Evolutionary conservation across 2,329 filamentous ascomycete genomes (phyloP).

Genomic region (Trichoderma lentiforme): DNA sequence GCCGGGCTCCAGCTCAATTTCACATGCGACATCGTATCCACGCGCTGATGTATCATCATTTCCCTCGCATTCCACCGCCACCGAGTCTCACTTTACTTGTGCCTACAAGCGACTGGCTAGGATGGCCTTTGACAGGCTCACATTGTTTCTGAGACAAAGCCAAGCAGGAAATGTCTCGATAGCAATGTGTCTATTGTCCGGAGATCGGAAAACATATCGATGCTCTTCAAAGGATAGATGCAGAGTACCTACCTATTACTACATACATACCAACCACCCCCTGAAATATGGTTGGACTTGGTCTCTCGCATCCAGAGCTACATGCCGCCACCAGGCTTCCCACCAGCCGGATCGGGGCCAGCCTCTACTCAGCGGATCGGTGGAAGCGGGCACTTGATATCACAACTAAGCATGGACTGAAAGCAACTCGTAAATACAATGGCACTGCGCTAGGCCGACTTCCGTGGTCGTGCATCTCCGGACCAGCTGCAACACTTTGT

Average conservation of each 20-base stretch:
- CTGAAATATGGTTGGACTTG: background rate
- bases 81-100: background rate
- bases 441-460: background rate
- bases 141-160: background rate
- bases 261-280: too few species aligned
- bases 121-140: background rate
- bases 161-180: background rate
- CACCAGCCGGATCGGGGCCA: background rate
- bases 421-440: background rate
- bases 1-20: background rate
- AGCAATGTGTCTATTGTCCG: background rate
- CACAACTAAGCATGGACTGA: background rate
- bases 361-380: background rate
- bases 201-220: background rate
- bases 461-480: background rate
- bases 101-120: background rate
- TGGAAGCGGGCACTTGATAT: constrained; percentile 3
- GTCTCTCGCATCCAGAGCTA: background rate
- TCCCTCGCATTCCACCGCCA: background rate
- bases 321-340: background rate
- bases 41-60: background rate
- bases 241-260: background rate
- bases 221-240: background rate
- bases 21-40: background rate
- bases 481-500: background rate